Percentiles rank a stretch among this genome's conserved stretches.
These are phyloP conservation scores for Pseudocercospora fuligena DNA, from an alignment of 2,329 filamentous ascomycete genomes.

Conservation along the genomic window DNA sequence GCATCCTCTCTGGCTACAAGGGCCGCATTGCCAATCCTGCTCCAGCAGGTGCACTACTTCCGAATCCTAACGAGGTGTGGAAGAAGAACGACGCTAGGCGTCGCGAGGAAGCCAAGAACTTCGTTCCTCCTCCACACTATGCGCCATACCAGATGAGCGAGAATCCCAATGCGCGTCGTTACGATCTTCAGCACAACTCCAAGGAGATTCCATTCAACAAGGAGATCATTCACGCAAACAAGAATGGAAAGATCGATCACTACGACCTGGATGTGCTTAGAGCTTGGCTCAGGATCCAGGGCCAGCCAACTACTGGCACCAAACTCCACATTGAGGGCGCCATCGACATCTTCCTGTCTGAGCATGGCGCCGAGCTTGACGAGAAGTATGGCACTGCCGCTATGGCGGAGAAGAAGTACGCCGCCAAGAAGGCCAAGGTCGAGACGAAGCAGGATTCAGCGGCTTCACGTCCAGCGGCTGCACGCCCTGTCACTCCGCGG, in stretches of 20 bases:
- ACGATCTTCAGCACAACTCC: neutral
- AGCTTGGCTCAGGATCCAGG: conserved; percentile 11
- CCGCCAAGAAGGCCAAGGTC: neutral
- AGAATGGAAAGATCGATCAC: conserved; percentile 1
- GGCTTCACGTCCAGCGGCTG: too few relatives aligned
- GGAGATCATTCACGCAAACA: neutral
- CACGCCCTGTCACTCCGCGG: neutral
- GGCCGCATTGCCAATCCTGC: neutral
- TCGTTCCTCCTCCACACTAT: neutral
- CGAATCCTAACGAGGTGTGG: neutral
- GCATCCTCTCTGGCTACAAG: neutral
- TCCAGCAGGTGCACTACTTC: neutral
- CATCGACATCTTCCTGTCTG: conserved; percentile 7
- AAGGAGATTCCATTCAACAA: conserved; percentile 5
- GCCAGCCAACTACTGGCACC: neutral
- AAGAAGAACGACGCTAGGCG: neutral
- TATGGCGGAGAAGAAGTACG: neutral
- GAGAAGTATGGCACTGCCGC: conserved; percentile 1
- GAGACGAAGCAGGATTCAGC: neutral
- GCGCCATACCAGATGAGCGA: neutral
- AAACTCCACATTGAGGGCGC: conserved; percentile 8
- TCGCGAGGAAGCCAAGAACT: neutral
- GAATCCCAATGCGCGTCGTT: neutral
- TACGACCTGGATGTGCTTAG: neutral
- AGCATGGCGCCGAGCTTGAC: conserved; percentile 9